phyloP scores from a whole-genome alignment of 75 land plant species.

The Pinus tabuliformis region DNA sequence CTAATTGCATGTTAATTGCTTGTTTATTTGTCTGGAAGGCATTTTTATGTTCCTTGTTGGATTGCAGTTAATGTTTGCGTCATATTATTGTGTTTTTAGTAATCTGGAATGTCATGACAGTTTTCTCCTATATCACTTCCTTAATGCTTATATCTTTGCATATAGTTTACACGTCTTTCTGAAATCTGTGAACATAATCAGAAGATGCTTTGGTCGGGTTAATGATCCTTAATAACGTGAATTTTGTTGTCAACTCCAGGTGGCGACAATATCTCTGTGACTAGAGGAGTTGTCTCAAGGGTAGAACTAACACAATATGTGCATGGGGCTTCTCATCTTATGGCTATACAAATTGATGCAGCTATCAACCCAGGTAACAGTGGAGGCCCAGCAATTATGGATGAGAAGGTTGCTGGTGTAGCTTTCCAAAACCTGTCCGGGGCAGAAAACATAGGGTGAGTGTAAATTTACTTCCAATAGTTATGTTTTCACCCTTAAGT shows the following conservation, averaged over 20 bases:
- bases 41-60: background rate
- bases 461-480: background rate
- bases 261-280: constrained; percentile 94
- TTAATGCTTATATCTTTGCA: background rate
- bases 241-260: constrained; percentile 39
- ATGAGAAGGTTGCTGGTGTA: constrained; percentile 87
- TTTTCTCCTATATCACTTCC: background rate
- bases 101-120: background rate
- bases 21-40: background rate
- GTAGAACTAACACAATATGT: constrained; percentile 92
- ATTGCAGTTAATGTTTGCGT: background rate
- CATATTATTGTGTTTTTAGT: background rate
- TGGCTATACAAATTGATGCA: constrained; percentile 98
- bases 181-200: background rate
- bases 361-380: constrained; percentile 97
- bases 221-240: background rate
- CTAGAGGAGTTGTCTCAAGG: constrained; percentile 92
- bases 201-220: background rate
- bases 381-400: constrained; percentile 96
- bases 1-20: too few relatives aligned
- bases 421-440: constrained; percentile 91
- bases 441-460: constrained; percentile 96
- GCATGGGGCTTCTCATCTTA: constrained; percentile 86
- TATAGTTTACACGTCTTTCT: background rate
- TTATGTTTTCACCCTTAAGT: background rate